These are phyloP conservation scores for Dendrobium nobile DNA, from an alignment of 106 monocot genomes.

Conservation along the genomic window DNA sequence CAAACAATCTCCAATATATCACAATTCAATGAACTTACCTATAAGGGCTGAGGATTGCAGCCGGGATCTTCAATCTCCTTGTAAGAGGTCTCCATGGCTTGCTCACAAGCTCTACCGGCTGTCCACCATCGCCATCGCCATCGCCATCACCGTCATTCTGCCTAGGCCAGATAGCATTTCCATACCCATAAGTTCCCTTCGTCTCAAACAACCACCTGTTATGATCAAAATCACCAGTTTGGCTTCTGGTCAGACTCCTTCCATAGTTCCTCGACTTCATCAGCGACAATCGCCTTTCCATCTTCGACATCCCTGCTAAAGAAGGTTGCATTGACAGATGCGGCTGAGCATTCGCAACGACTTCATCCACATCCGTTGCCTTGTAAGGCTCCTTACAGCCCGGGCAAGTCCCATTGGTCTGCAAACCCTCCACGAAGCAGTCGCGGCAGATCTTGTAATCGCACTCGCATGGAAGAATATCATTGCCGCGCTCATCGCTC, in stretches of 20 bases:
- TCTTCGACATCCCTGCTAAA: slow-evolving; percentile 14
- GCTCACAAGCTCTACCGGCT: slow-evolving; percentile 40
- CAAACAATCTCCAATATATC: background rate
- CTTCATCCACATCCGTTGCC: slow-evolving; percentile 34
- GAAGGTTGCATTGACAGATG: slow-evolving; percentile 15
- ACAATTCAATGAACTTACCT: slow-evolving; percentile 17
- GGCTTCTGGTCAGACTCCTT: slow-evolving; percentile 34
- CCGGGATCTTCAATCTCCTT: slow-evolving; percentile 63
- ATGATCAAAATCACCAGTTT: slow-evolving; percentile 62
- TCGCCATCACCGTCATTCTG: slow-evolving; percentile 24
- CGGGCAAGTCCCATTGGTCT: slow-evolving; percentile 34
- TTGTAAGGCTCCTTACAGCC: slow-evolving; percentile 67
- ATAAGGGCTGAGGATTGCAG: slow-evolving; percentile 50
- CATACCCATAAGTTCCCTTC: slow-evolving; percentile 71
- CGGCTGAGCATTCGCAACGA: slow-evolving; percentile 13
- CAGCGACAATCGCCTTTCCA: slow-evolving; percentile 38
- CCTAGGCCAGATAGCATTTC: slow-evolving; percentile 66
- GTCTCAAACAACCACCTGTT: slow-evolving; percentile 78
- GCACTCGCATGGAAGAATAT: slow-evolving; percentile 63
- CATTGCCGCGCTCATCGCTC: slow-evolving; percentile 58
- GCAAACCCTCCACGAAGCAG: slow-evolving; percentile 42
- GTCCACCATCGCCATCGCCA: slow-evolving; percentile 7
- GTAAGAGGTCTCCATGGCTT: slow-evolving; percentile 93
- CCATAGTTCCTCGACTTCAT: slow-evolving; percentile 27
- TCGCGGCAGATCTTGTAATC: slow-evolving; percentile 63